phyloP scores from a whole-genome alignment of 208 protist genomes.

The Crithidia bombi region DNA sequence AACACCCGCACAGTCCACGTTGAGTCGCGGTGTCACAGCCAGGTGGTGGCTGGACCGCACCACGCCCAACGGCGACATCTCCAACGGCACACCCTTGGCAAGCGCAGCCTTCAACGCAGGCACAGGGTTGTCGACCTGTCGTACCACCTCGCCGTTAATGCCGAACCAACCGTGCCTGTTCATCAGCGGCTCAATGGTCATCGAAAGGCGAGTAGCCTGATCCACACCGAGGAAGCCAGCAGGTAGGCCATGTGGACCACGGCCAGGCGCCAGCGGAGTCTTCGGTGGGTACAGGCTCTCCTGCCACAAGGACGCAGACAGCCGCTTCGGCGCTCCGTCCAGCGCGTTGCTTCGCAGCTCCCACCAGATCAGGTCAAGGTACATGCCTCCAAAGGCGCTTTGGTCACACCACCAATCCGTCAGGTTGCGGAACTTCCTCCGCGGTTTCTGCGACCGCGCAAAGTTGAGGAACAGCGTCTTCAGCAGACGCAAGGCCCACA shows the following conservation, averaged over 20 bases:
- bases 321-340: background rate
- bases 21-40: background rate
- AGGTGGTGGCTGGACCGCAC: background rate
- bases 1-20: background rate
- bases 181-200: background rate
- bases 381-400: background rate
- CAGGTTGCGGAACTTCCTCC: background rate
- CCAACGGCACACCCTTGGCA: background rate
- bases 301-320: background rate
- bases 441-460: background rate
- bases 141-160: background rate
- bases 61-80: background rate
- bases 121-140: background rate
- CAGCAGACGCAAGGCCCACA: slow-evolving; percentile 6
- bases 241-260: background rate
- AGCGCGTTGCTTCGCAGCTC: slow-evolving; percentile 1
- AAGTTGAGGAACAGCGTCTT: background rate
- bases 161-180: background rate
- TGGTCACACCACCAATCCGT: slow-evolving; percentile 8
- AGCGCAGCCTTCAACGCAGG: background rate
- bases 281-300: background rate
- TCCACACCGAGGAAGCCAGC: background rate
- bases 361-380: slow-evolving; percentile 1
- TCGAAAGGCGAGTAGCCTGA: background rate
- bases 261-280: background rate